Evolutionary conservation across 345 rosid genomes (phyloP).

Genomic region (Heritiera littoralis): DNA sequence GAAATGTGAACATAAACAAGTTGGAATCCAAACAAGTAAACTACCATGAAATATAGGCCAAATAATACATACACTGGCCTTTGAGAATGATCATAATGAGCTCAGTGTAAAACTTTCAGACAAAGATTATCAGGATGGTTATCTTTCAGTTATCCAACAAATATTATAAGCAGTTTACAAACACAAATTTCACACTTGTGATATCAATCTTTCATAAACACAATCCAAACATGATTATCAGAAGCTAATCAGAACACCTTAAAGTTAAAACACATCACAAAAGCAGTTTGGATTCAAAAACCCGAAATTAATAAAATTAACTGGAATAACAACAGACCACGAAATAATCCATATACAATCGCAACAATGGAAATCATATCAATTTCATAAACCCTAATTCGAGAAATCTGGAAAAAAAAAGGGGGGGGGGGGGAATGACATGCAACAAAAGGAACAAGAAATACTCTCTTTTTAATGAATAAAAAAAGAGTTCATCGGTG

Average conservation of each 20-base stretch:
- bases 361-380: neutral
- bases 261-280: neutral
- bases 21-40: neutral
- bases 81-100: neutral
- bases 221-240: neutral
- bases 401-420: neutral
- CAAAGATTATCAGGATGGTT: neutral
- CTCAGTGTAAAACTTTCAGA: neutral
- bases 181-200: neutral
- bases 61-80: neutral
- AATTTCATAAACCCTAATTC: constrained; percentile 34
- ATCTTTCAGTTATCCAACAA: neutral
- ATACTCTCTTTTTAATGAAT: neutral
- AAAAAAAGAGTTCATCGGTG: neutral
- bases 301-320: neutral
- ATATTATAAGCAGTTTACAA: neutral
- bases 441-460: neutral
- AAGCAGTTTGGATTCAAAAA: constrained; percentile 7
- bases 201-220: neutral
- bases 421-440: neutral
- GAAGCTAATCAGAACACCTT: neutral
- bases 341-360: neutral
- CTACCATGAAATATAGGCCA: neutral
- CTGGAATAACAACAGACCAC: neutral
- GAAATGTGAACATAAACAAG: neutral